phyloP scores from a whole-genome alignment of 305 asterid genomes.

The Striga hermonthica region DNA sequence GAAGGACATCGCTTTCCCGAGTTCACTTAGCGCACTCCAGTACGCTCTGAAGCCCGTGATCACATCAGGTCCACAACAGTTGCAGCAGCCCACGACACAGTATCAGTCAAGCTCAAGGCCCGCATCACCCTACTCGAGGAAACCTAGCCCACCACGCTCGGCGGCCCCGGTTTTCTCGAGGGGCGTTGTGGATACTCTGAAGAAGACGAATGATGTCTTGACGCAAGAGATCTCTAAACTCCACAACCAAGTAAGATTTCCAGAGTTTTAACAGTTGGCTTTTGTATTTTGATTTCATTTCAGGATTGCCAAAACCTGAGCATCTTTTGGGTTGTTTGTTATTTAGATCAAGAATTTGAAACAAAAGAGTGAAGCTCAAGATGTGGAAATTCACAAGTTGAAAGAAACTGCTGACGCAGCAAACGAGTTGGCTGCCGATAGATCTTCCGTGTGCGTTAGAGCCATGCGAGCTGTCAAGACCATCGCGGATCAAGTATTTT shows the following conservation, averaged over 20 bases:
- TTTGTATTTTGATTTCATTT: neutral
- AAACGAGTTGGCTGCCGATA: conserved; percentile 50
- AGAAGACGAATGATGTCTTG: conserved; percentile 71
- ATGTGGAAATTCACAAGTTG: conserved; percentile 55
- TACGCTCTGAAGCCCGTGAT: conserved; percentile 65
- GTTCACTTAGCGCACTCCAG: conserved; percentile 86
- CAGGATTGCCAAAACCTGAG: neutral
- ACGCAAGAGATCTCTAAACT: conserved; percentile 70
- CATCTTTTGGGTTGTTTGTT: conserved; percentile 6
- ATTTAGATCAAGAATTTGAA: conserved; percentile 57
- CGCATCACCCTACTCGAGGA: conserved; percentile 75
- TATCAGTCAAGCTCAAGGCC: conserved; percentile 59
- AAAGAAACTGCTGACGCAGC: conserved; percentile 54
- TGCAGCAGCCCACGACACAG: conserved; percentile 38
- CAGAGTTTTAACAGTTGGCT: neutral
- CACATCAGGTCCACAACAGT: conserved; percentile 36
- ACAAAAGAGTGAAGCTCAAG: conserved; percentile 64
- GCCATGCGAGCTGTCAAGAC: conserved; percentile 58
- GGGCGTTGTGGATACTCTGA: conserved; percentile 73
- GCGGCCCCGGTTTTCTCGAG: conserved; percentile 69
- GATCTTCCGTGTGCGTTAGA: conserved; percentile 50
- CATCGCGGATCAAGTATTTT: conserved; percentile 58
- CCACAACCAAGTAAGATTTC: conserved; percentile 55
- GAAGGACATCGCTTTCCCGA: conserved; percentile 81
- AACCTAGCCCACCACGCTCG: conserved; percentile 84